These are phyloP conservation scores for Penicillium brevicompactum DNA, from an alignment of 2,329 filamentous ascomycete species.

Conservation along the genomic window DNA sequence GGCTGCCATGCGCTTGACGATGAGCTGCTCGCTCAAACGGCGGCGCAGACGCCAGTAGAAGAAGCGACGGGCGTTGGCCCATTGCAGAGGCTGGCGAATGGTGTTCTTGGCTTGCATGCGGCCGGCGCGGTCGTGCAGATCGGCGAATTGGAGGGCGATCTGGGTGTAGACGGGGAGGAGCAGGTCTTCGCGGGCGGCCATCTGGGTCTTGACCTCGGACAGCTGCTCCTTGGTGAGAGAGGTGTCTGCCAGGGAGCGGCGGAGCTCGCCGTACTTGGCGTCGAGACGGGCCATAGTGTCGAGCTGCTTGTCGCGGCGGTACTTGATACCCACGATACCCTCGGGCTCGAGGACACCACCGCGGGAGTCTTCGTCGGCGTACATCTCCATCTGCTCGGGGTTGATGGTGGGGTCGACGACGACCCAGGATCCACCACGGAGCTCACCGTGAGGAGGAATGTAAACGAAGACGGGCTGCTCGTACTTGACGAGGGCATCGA, in stretches of 20 bases:
- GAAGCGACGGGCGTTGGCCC: slow-evolving; percentile 89
- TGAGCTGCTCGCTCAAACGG: slow-evolving; percentile 94
- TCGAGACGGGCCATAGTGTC: slow-evolving; percentile 97
- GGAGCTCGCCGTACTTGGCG: slow-evolving; percentile 77
- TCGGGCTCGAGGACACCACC: slow-evolving; percentile 98
- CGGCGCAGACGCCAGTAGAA: slow-evolving; percentile 99
- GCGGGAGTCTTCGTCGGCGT: slow-evolving; percentile 90
- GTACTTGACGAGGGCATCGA: slow-evolving; percentile 96
- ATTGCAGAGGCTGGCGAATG: slow-evolving; percentile 80
- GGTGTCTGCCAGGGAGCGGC: slow-evolving; percentile 72
- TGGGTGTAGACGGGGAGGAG: slow-evolving; percentile 92
- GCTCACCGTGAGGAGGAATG: slow-evolving; percentile 93
- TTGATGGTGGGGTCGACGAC: slow-evolving; percentile 99
- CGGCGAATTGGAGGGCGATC: slow-evolving; percentile 94
- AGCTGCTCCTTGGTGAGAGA: slow-evolving; percentile 72
- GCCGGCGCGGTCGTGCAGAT: slow-evolving; percentile 93
- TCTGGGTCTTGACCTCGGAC: slow-evolving; percentile 77
- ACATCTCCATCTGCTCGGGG: slow-evolving; percentile 97
- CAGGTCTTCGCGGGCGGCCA: slow-evolving; percentile 81
- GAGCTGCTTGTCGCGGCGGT: slow-evolving; percentile 94
- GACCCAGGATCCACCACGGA: slow-evolving; percentile 99
- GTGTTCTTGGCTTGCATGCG: slow-evolving; percentile 98
- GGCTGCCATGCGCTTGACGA: slow-evolving; percentile 80
- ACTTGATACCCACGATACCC: slow-evolving; percentile 98
- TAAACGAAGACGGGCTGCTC: slow-evolving; percentile 99